Evolutionary conservation across 2,329 filamentous ascomycete genomes (phyloP), one percentile per base, ranked within the genome.

Genomic region (Pseudocercospora fuligena): DNA sequence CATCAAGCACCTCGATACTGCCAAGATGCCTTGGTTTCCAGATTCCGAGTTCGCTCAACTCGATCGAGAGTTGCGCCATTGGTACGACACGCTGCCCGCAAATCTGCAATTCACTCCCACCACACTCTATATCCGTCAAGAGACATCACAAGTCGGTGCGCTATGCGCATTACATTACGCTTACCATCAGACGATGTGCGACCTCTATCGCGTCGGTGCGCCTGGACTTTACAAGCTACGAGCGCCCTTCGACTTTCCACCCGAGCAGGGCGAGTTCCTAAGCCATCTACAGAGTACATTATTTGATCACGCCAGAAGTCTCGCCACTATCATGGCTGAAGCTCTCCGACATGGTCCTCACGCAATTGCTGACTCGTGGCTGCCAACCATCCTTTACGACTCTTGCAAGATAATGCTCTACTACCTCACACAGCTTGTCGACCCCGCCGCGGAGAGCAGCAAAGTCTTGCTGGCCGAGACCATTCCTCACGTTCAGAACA

Each of bases 401-500:
- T 72, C 68, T 11, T 73, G 70, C 64, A 72, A 71, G 46, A 71
- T 73, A 51, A 72, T 72, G 70, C 67, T 73, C 9, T 72, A 71
- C 60, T 72, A 73, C 57, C 64, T 70, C 7, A 73, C 71, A 3
- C 70, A 72, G 54, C 51, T 73, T 27, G 64, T 73, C 36, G 71
- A 73, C 47, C 70, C 70, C 27, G 61, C 64, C 11, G 40, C 64
- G 11, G 70, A 72, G 23, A 57, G 63, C 14, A 71, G 67, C 61
- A 69, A 68, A 62, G 64, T 54, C 12, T 54, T 72, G 19, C 47
- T 72, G 59, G 64, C 68, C 5, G 70, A 73, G 43, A 72, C 71
- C 3, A 70, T 72, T 16, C 71, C 70, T 16, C 71, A 69, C 29
- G 67, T 73, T 1, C 64, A 67, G 11, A 67, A 72, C 43, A 73